Evolutionary conservation across 2,329 filamentous ascomycete species (phyloP).

Genomic region (Didymosphaeria variabile): DNA sequence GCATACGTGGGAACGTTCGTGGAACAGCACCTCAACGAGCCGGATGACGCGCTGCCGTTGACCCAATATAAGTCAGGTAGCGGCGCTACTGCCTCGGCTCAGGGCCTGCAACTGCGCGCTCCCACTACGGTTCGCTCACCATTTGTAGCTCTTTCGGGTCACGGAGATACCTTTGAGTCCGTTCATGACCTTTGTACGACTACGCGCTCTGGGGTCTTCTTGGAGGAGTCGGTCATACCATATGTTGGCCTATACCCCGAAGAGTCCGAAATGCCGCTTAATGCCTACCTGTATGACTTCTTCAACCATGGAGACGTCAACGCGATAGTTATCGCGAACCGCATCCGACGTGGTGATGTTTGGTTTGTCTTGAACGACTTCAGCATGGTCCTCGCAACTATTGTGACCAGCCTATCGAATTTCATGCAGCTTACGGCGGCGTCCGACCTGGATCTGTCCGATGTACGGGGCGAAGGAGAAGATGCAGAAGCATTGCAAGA

Average conservation of each 20-base stretch:
- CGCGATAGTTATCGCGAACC: conserved; percentile 70
- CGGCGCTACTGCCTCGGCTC: conserved; percentile 28
- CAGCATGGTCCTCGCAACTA: conserved; percentile 72
- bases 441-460: conserved; percentile 60
- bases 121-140: conserved; percentile 67
- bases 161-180: conserved; percentile 69
- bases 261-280: conserved; percentile 64
- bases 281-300: conserved; percentile 78
- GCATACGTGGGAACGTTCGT: conserved; percentile 75
- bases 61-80: conserved; percentile 60
- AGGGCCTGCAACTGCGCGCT: conserved; percentile 38
- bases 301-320: conserved; percentile 75
- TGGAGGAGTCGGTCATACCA: conserved; percentile 78
- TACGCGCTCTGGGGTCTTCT: conserved; percentile 73
- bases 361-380: conserved; percentile 79
- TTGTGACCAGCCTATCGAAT: conserved; percentile 70
- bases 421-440: conserved; percentile 62
- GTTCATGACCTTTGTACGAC: conserved; percentile 74
- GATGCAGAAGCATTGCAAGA: conserved; percentile 58
- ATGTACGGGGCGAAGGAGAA: conserved; percentile 62
- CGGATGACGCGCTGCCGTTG: conserved; percentile 68
- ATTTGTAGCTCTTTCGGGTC: conserved; percentile 76
- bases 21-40: conserved; percentile 66
- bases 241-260: conserved; percentile 70
- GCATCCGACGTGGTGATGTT: conserved; percentile 71